Evolutionary conservation across 495 filamentous ascomycete species (phyloP).

Genomic region (Aspergillus bridgeri): DNA sequence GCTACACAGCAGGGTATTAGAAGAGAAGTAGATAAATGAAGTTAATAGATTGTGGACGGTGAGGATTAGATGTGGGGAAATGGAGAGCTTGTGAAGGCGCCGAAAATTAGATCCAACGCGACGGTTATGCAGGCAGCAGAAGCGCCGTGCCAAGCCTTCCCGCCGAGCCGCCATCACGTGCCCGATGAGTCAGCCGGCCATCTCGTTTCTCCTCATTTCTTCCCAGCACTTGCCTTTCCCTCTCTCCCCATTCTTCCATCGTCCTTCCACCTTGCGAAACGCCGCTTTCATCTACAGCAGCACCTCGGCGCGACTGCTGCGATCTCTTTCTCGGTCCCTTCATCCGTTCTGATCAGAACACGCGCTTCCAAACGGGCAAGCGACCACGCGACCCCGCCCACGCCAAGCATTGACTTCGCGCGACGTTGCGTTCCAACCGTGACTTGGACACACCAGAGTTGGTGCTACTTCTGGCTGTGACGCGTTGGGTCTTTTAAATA

Average conservation of each 20-base stretch:
- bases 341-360: background rate
- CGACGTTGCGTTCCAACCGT: constrained; percentile 8
- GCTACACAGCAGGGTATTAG: background rate
- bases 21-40: background rate
- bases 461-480: constrained; percentile 5
- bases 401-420: constrained; percentile 24
- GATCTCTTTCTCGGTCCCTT: constrained; percentile 1
- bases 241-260: constrained; percentile 13
- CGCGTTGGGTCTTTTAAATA: constrained; percentile 18
- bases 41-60: too few relatives aligned
- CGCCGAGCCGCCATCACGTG: constrained; percentile 27
- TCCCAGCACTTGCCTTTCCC: constrained; percentile 12
- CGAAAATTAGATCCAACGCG: constrained; percentile 18
- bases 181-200: constrained; percentile 11
- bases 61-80: constrained; percentile 19
- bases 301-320: background rate
- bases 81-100: constrained; percentile 15
- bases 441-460: constrained; percentile 4
- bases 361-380: constrained; percentile 2
- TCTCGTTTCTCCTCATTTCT: constrained; percentile 15
- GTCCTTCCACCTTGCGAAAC: constrained; percentile 7
- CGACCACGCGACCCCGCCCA: constrained; percentile 37
- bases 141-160: constrained; percentile 18
- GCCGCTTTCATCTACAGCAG: background rate
- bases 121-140: background rate